phyloP scores from a whole-genome alignment of 176 grass and related monocot genomes.

The Raddia distichophylla region DNA sequence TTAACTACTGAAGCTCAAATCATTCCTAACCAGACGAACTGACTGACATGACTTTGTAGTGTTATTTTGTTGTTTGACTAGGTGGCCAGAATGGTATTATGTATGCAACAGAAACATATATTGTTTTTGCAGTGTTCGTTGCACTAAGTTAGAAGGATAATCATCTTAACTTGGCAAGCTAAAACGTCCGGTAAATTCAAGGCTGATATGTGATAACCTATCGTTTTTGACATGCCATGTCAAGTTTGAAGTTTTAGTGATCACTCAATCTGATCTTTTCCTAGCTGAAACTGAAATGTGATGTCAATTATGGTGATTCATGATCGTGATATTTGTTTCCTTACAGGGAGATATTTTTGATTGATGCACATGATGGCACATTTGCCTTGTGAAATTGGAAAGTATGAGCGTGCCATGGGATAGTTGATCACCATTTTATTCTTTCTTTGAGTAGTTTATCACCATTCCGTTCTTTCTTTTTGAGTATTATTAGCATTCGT shows the following conservation, averaged over 20 bases:
- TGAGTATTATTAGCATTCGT: background rate
- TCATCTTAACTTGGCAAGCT: background rate
- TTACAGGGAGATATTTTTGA: background rate
- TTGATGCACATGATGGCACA: background rate
- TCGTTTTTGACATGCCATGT: background rate
- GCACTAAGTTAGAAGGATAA: background rate
- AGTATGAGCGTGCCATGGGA: background rate
- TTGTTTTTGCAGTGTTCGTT: background rate
- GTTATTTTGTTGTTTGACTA: background rate
- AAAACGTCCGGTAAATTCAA: background rate
- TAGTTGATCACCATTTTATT: background rate
- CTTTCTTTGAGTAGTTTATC: background rate
- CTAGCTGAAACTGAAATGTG: no score
- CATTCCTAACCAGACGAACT: background rate
- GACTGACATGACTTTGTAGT: background rate
- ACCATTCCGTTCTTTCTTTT: background rate
- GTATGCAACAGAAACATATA: background rate
- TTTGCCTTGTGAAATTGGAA: background rate
- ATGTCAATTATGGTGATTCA: background rate
- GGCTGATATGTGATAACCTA: background rate
- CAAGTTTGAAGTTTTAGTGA: background rate
- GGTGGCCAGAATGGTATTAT: background rate
- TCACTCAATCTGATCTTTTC: background rate
- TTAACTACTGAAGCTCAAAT: background rate
- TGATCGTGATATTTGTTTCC: background rate